Evolutionary conservation across 345 rosid species (phyloP).

Genomic region (Reutealis trisperma): DNA sequence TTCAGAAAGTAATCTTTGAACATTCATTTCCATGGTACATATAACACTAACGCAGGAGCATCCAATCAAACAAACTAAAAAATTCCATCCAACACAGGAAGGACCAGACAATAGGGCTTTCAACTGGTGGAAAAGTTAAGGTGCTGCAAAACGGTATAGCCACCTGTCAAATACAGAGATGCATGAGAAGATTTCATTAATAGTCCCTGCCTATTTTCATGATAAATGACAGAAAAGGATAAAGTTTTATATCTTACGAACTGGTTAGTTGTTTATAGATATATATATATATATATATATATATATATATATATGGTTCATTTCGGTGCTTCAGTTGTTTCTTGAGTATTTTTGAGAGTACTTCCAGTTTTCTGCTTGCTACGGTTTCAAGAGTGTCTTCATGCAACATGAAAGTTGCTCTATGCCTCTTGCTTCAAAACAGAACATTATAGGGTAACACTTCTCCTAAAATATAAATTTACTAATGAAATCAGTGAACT

Average conservation of each 20-base stretch:
- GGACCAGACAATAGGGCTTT: not conserved
- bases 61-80: not conserved
- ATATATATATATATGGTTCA: too few relatives aligned
- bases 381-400: not conserved
- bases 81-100: not conserved
- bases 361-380: slow-evolving; percentile 1
- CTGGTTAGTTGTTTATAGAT: not conserved
- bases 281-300: too few relatives aligned
- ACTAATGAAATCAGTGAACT: not conserved
- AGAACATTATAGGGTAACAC: not conserved
- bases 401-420: not conserved
- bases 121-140: not conserved
- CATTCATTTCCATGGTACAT: not conserved
- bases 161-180: not conserved
- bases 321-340: slow-evolving; percentile 5
- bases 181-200: not conserved
- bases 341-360: not conserved
- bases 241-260: not conserved
- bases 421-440: not conserved
- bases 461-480: not conserved
- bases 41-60: not conserved
- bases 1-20: not conserved
- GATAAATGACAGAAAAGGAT: not conserved
- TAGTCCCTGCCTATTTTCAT: not conserved
- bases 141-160: not conserved